Conservation (phyloP, 352 stramenopile species). For the Pythium phragmitis region DNA sequence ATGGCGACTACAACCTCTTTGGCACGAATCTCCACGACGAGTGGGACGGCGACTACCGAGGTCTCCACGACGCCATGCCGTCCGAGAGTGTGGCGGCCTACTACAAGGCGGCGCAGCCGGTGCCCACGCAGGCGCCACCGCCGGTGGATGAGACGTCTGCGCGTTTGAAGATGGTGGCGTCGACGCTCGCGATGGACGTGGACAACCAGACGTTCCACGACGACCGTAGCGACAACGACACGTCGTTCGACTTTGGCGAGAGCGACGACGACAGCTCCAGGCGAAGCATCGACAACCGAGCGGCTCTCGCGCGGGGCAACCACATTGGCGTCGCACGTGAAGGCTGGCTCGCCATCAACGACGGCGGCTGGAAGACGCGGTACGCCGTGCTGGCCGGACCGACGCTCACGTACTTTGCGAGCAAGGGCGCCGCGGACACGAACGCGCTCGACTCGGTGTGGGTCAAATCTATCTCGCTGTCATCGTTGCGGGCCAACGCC, state of each 20-base stretch:
- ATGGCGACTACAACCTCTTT: conserved; percentile 13
- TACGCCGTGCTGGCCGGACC: conserved; percentile 53
- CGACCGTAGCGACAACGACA: not conserved
- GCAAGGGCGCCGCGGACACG: conserved; percentile 25
- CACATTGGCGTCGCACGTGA: conserved; percentile 17
- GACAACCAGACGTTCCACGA: conserved; percentile 2
- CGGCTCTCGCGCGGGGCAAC: conserved; percentile 12
- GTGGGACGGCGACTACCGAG: not conserved
- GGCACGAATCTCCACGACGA: conserved; percentile 22
- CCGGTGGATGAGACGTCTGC: too few relatives aligned
- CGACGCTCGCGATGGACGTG: conserved; percentile 16
- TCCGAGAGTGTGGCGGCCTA: conserved; percentile 14
- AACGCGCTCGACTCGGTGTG: conserved; percentile 29
- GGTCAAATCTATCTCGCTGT: conserved; percentile 33
- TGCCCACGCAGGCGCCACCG: not conserved
- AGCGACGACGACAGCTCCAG: conserved; percentile 1
- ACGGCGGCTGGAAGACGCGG: conserved; percentile 50
- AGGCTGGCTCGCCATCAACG: conserved; percentile 25
- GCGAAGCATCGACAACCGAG: not conserved
- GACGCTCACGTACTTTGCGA: conserved; percentile 51
- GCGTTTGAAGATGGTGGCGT: conserved; percentile 1
- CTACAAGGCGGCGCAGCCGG: conserved; percentile 13
- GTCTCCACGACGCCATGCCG: not conserved
- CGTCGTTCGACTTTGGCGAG: conserved; percentile 3
- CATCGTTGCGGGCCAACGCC: conserved; percentile 32